Conservation (phyloP, 768 basidiomycete species). For the Gloeostereum incarnatum region DNA sequence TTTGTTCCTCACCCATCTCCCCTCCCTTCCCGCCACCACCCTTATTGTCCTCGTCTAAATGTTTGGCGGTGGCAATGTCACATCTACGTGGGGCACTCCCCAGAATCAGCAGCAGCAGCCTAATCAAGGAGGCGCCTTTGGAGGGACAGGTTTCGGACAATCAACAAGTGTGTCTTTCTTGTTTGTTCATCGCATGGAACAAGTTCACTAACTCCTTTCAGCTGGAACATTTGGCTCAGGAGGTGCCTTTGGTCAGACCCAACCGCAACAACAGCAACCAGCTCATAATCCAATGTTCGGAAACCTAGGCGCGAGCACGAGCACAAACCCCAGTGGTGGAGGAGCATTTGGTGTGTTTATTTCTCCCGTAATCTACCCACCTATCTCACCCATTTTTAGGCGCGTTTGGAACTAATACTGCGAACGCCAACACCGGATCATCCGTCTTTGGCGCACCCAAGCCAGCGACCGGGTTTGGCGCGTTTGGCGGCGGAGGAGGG, state of each 20-base stretch:
- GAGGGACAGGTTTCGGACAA: conserved; percentile 1
- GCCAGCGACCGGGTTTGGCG: not conserved
- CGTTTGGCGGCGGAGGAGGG: not conserved
- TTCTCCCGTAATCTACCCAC: not conserved
- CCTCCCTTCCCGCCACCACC: too few species aligned
- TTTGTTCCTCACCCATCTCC: too few species aligned
- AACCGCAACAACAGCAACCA: conserved; percentile 30
- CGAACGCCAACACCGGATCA: not conserved
- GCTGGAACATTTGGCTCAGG: not conserved
- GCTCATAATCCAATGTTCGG: conserved; percentile 2
- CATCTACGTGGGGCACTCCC: conserved; percentile 62
- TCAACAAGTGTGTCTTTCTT: not conserved
- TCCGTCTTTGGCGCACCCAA: too few species aligned
- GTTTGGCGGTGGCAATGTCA: too few species aligned
- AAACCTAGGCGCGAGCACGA: not conserved
- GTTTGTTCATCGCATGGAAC: not conserved
- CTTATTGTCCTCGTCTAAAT: too few species aligned
- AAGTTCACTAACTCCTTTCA: too few species aligned
- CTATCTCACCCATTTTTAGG: not conserved
- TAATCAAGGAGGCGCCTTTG: too few species aligned
- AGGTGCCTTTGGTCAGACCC: not conserved
- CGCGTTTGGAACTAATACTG: not conserved
- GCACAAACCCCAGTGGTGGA: not conserved
- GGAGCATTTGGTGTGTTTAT: not conserved
- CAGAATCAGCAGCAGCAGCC: conserved; percentile 51